Base-by-base conservation (phyloP, 2,329 filamentous ascomycete species). In the Metarhizium humberi region DNA sequence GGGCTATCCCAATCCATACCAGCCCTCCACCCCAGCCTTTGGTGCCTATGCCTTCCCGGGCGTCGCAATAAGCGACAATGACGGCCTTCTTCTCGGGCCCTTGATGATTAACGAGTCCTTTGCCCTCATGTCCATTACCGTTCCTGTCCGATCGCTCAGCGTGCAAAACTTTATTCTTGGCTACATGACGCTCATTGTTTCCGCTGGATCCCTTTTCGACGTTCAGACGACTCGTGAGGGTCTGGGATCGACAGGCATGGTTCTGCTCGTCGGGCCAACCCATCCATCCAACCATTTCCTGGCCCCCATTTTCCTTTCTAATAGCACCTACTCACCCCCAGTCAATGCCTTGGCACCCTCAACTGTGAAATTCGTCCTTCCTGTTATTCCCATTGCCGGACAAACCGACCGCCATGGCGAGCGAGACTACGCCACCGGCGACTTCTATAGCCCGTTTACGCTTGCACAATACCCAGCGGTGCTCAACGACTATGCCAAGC, bases 131-230 rank as follows among this genome's bases (percentile, higher is more conserved):
- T 96, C 91, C 2, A 75, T 95, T 56, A 95, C 91, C 0, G 72
- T 92, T 16, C 89, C 91, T 0, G 82, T 96, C 53, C 79, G 88
- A 57, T 62, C 61, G 84, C 87, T 66, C 76, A 77, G 2, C 78
- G 79, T 2, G 67, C 71, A 46, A 20, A 73, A 73, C 3, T 84
- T 87, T 58, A 80, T 92, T 1, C 76, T 96, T 5, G 92, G 90
- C 2, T 96, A 90, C 74, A 80, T 96, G 74, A 95, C 90, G 1
- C 73, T 92, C 2, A 76, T 95, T n/a, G 79, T 88, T 55, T 81
- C 88, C 55, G 86, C 86, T 2, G 72, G 73, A 4, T 77, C 86
- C 1, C 74, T 94, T 3, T 73, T 84, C n/a, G 69, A 77, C 48
- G 78, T 90, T 1, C 73, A 85, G 30, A 70, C 73, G 18, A 87